Base-by-base conservation (phyloP, 2,329 filamentous ascomycete genomes). In the Pleomassaria siparia region DNA sequence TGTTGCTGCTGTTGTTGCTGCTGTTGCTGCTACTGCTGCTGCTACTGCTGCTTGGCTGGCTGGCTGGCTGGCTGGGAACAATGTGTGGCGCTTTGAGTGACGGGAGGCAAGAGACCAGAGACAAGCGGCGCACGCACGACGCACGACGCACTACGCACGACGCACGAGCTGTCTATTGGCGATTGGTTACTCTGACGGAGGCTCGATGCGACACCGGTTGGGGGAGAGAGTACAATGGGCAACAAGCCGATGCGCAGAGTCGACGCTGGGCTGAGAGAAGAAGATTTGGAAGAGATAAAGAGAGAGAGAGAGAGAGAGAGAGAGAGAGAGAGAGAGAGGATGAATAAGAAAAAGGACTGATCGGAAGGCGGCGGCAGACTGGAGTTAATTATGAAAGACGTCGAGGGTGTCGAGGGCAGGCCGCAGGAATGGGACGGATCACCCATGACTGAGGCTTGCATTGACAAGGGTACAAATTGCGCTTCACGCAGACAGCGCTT, bases 371-470 rank as follows among this genome's bases (percentile, higher is more conserved):
- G 42, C 50, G 55, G 64, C n/a, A n/a, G n/a, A n/a, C n/a, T n/a
- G n/a, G n/a, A n/a, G n/a, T n/a, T n/a, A n/a, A 59, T 63, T 66
- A 67, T 66, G 60, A 67, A 56, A 63, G 60, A 46, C n/a, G n/a
- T n/a, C n/a, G n/a, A n/a, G n/a, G n/a, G n/a, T n/a, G n/a, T n/a
- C n/a, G n/a, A n/a, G n/a, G n/a, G n/a, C n/a, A n/a, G n/a, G 56
- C 39, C 37, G 44, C 56, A 59, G 61, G 56, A 64, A 60, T 58
- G 48, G 59, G 53, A 37, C 61, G 63, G 60, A 65, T 64, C 44
- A 62, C 62, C 58, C 53, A 50, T 21, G 40, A 42, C 55, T 46
- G 58, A 60, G 59, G 39, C 11, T 13, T 26, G 44, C 47, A n/a
- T n/a, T n/a, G n/a, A n/a, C n/a, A n/a, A n/a, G n/a, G n/a, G n/a